Evolutionary conservation across 306 rosid genomes (phyloP), one percentile per base, ranked within the genome.

Genomic region (Begonia fuchsioides): DNA sequence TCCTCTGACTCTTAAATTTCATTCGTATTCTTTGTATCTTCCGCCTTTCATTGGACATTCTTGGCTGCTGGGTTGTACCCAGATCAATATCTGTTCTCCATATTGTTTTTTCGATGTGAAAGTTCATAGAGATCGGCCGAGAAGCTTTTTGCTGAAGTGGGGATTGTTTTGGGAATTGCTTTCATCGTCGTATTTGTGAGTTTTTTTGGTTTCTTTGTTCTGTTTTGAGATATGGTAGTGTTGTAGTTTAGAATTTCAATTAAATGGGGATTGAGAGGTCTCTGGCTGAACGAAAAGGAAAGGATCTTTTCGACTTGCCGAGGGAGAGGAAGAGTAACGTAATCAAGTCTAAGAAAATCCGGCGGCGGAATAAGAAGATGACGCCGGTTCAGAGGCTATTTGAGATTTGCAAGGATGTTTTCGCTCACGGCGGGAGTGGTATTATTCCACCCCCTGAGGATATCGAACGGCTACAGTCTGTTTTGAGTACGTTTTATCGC

Each of bases 211-310:
- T n/a, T 26, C 8, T 26, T 26, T 26, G 35, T 26, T 26, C 7
- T 26, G 35, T 26, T 26, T 26, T 26, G 7, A 26, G 35, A 26
- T 26, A 26, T 1, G 5, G 7, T 26, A 26, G 32, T 12, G 2
- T 44, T 10, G 48, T 76, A 79, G 12, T 11, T 41, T 11, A 3
- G 12, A 41, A 10, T 41, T 41, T 41, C 7, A 26, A n/a, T 11
- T 41, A n/a, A 68, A 88, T 90, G 97, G 97, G 97, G 76, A 68
- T 90, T 70, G 92, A 69, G 76, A 74, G 68, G 41, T 57, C 67
- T 40, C 58, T 78, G 61, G 77, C 68, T n/a, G 74, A 84, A 54
- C 82, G 77, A 32, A 84, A 81, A 69, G 76, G 68, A 3, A 75
- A 70, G 56, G 63, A 58, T 41, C 63, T 72, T 39, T 74, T 75